Conservation (phyloP, 306 rosid genomes). For the Malus fusca region DNA sequence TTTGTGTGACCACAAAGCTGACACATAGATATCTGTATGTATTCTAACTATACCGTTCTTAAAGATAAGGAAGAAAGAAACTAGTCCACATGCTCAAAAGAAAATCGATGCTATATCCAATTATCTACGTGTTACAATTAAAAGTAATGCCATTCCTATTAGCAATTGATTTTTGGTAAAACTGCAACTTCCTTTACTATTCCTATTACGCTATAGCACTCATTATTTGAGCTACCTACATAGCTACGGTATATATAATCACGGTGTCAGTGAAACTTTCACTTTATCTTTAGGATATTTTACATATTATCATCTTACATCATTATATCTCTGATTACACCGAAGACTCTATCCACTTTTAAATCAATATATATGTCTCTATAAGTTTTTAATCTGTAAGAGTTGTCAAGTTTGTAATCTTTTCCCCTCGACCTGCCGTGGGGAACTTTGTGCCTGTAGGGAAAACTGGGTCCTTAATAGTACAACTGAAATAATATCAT, state of each 20-base stretch:
- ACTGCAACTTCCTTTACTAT: not conserved
- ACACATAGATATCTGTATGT: conserved; percentile 20
- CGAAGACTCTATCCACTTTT: not conserved
- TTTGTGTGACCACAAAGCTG: conserved; percentile 28
- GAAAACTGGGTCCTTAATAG: not conserved
- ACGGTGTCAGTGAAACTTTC: not conserved
- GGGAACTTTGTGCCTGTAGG: not conserved
- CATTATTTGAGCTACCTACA: too few species aligned
- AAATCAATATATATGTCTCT: not conserved
- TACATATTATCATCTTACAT: not conserved
- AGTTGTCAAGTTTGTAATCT: not conserved
- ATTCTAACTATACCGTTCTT: not conserved
- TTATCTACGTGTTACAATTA: too few species aligned
- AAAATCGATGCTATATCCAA: not conserved
- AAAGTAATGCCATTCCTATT: not conserved
- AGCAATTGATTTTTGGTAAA: too few species aligned
- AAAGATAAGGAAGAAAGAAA: conserved; percentile 38
- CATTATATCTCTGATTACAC: not conserved
- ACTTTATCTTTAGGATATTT: too few species aligned
- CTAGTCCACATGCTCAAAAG: conserved; percentile 32
- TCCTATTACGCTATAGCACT: too few species aligned
- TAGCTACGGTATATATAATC: not conserved
- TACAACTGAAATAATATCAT: not conserved
- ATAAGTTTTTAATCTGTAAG: not conserved
- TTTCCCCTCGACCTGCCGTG: not conserved